A percentile compares a stretch with the other conserved stretches of the same genome.
phyloP scores from a whole-genome alignment of 1,284 basidiomycete genomes.

The Mycosarcoma maydis region DNA sequence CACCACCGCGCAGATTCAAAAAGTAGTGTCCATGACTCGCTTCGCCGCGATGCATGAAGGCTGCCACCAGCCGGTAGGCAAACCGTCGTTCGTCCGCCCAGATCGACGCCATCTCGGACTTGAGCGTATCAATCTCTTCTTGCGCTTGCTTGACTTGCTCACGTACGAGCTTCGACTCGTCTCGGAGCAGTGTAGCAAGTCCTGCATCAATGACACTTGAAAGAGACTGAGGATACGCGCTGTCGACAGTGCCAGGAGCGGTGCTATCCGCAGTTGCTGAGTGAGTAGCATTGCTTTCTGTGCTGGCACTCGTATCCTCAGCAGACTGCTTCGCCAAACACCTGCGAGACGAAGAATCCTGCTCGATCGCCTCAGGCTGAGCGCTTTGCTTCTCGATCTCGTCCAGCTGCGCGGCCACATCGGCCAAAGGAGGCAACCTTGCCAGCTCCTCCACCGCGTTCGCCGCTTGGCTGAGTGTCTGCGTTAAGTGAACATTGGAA shows the following conservation, averaged over 20 bases:
- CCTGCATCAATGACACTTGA: constrained; percentile 28
- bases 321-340: constrained; percentile 8
- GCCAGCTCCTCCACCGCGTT: constrained; percentile 32
- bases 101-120: constrained; percentile 77
- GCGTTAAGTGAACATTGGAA: constrained; percentile 23
- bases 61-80: constrained; percentile 90
- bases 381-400: constrained; percentile 16
- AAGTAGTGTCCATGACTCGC: constrained; percentile 66
- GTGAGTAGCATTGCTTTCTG: background rate
- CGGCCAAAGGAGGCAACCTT: constrained; percentile 21
- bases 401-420: constrained; percentile 21
- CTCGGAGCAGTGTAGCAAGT: constrained; percentile 23
- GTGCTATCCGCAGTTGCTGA: background rate
- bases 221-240: constrained; percentile 9
- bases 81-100: constrained; percentile 78
- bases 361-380: background rate
- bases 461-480: constrained; percentile 37
- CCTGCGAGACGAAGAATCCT: background rate
- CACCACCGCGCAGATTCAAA: constrained; percentile 50
- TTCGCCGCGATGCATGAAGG: constrained; percentile 86
- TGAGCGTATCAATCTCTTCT: constrained; percentile 73
- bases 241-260: background rate
- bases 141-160: constrained; percentile 72
- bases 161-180: constrained; percentile 66
- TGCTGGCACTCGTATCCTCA: background rate